These are phyloP conservation scores for Cercospora sp. DNA, from an alignment of 2,329 filamentous ascomycete genomes.

Conservation along the genomic window DNA sequence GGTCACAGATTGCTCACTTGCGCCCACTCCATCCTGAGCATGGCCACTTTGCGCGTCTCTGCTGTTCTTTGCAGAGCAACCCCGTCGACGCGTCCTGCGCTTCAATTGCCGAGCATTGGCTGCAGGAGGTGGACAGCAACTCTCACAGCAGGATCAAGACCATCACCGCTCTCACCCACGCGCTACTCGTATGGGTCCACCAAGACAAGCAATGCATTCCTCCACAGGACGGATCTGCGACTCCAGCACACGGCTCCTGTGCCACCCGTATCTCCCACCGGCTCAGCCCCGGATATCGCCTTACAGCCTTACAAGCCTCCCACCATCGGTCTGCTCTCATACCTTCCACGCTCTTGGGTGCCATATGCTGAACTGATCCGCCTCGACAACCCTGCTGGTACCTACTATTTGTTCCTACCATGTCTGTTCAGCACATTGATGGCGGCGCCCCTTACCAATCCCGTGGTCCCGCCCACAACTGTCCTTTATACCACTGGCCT, in stretches of 20 bases:
- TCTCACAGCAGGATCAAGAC: background rate
- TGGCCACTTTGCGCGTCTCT: conserved; percentile 22
- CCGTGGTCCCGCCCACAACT: conserved; percentile 60
- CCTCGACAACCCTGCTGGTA: conserved; percentile 77
- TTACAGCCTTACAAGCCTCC: conserved; percentile 61
- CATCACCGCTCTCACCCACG: background rate
- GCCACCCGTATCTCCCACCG: background rate
- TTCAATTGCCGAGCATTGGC: conserved; percentile 19
- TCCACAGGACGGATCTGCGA: background rate
- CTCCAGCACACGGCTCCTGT: conserved; percentile 1
- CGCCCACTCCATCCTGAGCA: background rate
- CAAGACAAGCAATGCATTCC: background rate
- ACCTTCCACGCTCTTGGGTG: conserved; percentile 67
- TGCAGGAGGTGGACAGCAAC: conserved; percentile 23
- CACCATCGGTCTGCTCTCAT: conserved; percentile 67
- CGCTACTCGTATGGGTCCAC: background rate
- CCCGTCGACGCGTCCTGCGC: conserved; percentile 24
- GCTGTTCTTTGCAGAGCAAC: conserved; percentile 13
- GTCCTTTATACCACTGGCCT: conserved; percentile 65
- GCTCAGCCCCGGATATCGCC: background rate
- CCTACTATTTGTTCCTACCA: conserved; percentile 82
- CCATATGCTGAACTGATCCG: conserved; percentile 82
- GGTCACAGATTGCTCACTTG: conserved; percentile 14
- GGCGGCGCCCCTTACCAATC: conserved; percentile 67
- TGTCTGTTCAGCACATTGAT: conserved; percentile 82